phyloP scores from a whole-genome alignment of 768 basidiomycete species.

The Mycena amicta region DNA sequence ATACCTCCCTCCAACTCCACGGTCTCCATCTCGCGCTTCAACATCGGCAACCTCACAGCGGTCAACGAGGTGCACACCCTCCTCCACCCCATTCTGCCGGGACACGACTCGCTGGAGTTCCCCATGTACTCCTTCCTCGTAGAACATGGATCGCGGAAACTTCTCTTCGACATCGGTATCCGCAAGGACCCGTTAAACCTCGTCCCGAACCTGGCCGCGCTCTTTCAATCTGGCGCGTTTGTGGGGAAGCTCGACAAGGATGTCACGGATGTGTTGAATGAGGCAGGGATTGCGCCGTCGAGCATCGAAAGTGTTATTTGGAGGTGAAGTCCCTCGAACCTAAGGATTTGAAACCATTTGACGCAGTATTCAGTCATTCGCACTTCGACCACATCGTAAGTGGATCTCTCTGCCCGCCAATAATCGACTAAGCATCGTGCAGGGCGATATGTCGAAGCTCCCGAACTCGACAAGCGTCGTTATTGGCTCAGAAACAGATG shows the following conservation, averaged over 20 bases:
- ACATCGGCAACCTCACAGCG: neutral
- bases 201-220: neutral
- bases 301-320: neutral
- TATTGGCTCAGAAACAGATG: neutral
- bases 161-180: neutral
- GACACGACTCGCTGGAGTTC: neutral
- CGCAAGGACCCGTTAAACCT: neutral
- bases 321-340: neutral
- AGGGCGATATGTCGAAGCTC: neutral
- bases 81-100: neutral
- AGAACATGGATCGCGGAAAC: neutral
- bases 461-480: neutral
- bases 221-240: neutral
- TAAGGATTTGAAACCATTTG: neutral
- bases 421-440: neutral
- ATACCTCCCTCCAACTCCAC: neutral
- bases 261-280: neutral
- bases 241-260: neutral
- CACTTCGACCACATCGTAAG: slow-evolving; percentile 2
- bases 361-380: neutral
- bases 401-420: neutral
- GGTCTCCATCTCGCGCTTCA: neutral
- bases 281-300: neutral
- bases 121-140: neutral
- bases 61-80: neutral